A percentile compares a stretch with the other conserved stretches of the same genome.
phyloP scores from a whole-genome alignment of 2,329 filamentous ascomycete species.

The Thielaviopsis euricoi region DNA sequence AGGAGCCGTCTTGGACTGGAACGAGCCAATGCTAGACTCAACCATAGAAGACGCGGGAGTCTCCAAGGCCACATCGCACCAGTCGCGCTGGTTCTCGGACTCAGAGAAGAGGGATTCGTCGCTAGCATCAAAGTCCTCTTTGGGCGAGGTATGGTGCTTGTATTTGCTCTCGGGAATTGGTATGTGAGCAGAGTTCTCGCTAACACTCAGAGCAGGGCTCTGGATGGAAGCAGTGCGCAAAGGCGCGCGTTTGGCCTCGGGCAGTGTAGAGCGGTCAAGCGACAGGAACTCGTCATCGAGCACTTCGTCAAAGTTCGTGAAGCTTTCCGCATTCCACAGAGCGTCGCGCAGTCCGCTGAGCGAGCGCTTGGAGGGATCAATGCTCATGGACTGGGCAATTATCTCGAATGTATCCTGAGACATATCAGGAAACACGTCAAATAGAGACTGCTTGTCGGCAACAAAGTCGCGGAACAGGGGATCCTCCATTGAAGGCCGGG shows the following conservation, averaged over 20 bases:
- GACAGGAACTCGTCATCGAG: slow-evolving; percentile 80
- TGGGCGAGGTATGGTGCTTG: slow-evolving; percentile 51
- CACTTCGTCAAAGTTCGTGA: slow-evolving; percentile 82
- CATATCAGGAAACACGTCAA: slow-evolving; percentile 97
- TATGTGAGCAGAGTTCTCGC: slow-evolving; percentile 16
- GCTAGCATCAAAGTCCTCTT: slow-evolving; percentile 55
- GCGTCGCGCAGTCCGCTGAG: slow-evolving; percentile 62
- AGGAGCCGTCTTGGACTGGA: slow-evolving; percentile 30
- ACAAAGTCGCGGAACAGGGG: slow-evolving; percentile 86
- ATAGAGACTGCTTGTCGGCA: slow-evolving; percentile 84
- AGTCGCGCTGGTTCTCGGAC: slow-evolving; percentile 56
- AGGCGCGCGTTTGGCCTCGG: slow-evolving; percentile 83
- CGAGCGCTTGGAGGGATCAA: slow-evolving; percentile 82
- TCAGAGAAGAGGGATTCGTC: slow-evolving; percentile 72
- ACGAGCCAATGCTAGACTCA: slow-evolving; percentile 32
- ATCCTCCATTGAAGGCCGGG: slow-evolving; percentile 76
- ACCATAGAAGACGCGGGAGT: slow-evolving; percentile 70
- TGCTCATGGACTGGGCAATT: slow-evolving; percentile 72
- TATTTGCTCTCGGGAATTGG: slow-evolving; percentile 1
- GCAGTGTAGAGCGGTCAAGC: slow-evolving; percentile 57
- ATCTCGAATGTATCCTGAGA: slow-evolving; percentile 96
- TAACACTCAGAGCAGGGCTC: slow-evolving; percentile 40
- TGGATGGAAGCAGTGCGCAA: slow-evolving; percentile 90
- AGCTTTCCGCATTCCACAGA: slow-evolving; percentile 65
- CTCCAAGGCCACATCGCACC: slow-evolving; percentile 62